A percentile compares a stretch with the other conserved stretches of the same genome.
phyloP scores from a whole-genome alignment of 768 basidiomycete genomes.

The Lactifluus volemus region DNA sequence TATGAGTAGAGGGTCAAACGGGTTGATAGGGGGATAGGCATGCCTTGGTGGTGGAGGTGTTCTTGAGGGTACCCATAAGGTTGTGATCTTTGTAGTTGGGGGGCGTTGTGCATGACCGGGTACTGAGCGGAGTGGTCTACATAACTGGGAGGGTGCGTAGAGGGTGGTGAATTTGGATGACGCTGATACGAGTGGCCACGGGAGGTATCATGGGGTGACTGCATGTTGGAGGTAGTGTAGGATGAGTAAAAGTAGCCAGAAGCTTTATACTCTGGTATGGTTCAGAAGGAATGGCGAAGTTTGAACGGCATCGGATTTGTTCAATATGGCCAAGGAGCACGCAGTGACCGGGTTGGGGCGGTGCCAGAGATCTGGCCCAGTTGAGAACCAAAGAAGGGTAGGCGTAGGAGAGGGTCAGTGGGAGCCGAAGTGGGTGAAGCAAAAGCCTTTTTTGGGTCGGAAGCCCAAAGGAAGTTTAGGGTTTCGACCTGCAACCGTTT shows the following conservation, averaged over 20 bases:
- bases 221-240: constrained; percentile 11
- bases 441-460: constrained; percentile 11
- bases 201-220: constrained; percentile 10
- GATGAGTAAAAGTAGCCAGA: constrained; percentile 1
- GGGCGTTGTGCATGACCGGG: background rate
- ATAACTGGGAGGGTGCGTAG: constrained; percentile 5
- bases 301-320: constrained; percentile 18
- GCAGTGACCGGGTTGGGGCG: constrained; percentile 11
- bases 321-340: constrained; percentile 7
- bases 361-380: constrained; percentile 11
- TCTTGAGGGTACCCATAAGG: constrained; percentile 9
- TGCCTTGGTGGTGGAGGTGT: constrained; percentile 4
- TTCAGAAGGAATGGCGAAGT: constrained; percentile 7
- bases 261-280: constrained; percentile 10
- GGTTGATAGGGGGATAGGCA: background rate
- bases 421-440: constrained; percentile 5
- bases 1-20: background rate
- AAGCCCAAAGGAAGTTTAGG: constrained; percentile 10
- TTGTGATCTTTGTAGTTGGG: constrained; percentile 2
- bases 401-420: constrained; percentile 6
- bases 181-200: constrained; percentile 13
- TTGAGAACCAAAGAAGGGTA: constrained; percentile 6
- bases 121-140: constrained; percentile 1
- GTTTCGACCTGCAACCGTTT: constrained; percentile 10
- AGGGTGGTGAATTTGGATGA: constrained; percentile 1